Percentiles rank a stretch among this genome's conserved stretches.
Conservation (phyloP, 768 basidiomycete species). For the Leccinum pellstonianum region DNA sequence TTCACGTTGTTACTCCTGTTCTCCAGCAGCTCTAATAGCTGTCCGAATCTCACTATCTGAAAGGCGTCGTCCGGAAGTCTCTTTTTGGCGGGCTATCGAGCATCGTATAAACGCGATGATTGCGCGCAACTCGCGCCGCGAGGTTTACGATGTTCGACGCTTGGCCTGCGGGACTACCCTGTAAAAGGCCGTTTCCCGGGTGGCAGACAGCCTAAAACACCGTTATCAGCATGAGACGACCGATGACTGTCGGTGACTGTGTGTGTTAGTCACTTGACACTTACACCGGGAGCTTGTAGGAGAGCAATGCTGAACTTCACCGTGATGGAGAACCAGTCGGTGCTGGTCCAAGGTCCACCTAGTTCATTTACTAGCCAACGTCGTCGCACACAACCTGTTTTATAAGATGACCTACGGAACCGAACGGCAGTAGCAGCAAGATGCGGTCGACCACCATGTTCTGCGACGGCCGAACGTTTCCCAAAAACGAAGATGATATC, state of each 20-base stretch:
- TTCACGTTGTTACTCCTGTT: slow-evolving; percentile 18
- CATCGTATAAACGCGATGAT: slow-evolving; percentile 28
- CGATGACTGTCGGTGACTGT: not conserved
- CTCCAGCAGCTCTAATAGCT: slow-evolving; percentile 31
- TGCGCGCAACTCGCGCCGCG: slow-evolving; percentile 32
- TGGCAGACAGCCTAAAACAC: slow-evolving; percentile 27
- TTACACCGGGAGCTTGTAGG: slow-evolving; percentile 21
- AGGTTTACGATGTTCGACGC: slow-evolving; percentile 41
- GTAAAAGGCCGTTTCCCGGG: slow-evolving; percentile 30
- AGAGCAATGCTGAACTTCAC: slow-evolving; percentile 28
- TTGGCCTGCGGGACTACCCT: slow-evolving; percentile 14
- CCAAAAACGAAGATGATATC: too few relatives aligned
- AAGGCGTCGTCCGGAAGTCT: slow-evolving; percentile 11
- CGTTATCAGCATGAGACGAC: not conserved
- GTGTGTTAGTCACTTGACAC: slow-evolving; percentile 8
- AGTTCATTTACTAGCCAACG: slow-evolving; percentile 41
- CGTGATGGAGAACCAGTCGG: slow-evolving; percentile 48
- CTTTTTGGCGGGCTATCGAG: slow-evolving; percentile 13
- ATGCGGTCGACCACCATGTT: slow-evolving; percentile 13
- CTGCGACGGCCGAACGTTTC: slow-evolving; percentile 17
- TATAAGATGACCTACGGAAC: slow-evolving; percentile 6
- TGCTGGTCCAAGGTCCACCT: slow-evolving; percentile 31
- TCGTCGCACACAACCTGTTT: slow-evolving; percentile 35
- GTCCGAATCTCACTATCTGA: slow-evolving; percentile 32
- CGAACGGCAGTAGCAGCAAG: slow-evolving; percentile 18